These are phyloP conservation scores for Serendipita vermifera DNA, from an alignment of 768 basidiomycete genomes.

Conservation along the genomic window DNA sequence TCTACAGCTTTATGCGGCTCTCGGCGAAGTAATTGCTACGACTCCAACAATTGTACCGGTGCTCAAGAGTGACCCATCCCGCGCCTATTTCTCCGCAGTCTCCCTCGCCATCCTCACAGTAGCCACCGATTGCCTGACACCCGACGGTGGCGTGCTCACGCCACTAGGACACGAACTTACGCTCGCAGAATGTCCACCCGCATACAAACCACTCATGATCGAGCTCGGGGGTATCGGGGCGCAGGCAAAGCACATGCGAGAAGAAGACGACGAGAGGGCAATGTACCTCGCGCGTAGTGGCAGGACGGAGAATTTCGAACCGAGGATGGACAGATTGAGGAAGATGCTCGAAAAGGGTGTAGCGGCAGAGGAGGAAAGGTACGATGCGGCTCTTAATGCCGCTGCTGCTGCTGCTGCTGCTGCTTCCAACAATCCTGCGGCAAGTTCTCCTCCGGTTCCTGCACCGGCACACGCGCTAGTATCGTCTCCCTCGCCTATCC, in stretches of 20 bases:
- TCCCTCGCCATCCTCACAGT: slow-evolving; percentile 61
- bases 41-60: slow-evolving; percentile 41
- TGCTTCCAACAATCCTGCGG: neutral
- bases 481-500: neutral
- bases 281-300: slow-evolving; percentile 29
- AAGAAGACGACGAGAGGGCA: slow-evolving; percentile 41
- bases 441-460: neutral
- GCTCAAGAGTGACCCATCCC: slow-evolving; percentile 47
- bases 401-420: neutral
- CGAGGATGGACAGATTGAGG: slow-evolving; percentile 47
- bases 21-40: slow-evolving; percentile 53
- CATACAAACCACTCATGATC: slow-evolving; percentile 55
- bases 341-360: slow-evolving; percentile 47
- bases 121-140: slow-evolving; percentile 37
- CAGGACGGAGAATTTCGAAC: slow-evolving; percentile 27
- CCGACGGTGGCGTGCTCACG: slow-evolving; percentile 35
- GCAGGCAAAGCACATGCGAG: slow-evolving; percentile 35
- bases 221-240: slow-evolving; percentile 47
- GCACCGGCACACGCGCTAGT: neutral
- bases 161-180: slow-evolving; percentile 42
- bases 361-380: slow-evolving; percentile 25
- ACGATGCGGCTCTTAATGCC: neutral
- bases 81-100: slow-evolving; percentile 71
- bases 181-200: slow-evolving; percentile 45
- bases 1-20: slow-evolving; percentile 50